A percentile compares a stretch with the other conserved stretches of the same genome.
These are phyloP conservation scores for Phytophthora brassicae DNA, from an alignment of 352 stramenopile species.

Conservation along the genomic window DNA sequence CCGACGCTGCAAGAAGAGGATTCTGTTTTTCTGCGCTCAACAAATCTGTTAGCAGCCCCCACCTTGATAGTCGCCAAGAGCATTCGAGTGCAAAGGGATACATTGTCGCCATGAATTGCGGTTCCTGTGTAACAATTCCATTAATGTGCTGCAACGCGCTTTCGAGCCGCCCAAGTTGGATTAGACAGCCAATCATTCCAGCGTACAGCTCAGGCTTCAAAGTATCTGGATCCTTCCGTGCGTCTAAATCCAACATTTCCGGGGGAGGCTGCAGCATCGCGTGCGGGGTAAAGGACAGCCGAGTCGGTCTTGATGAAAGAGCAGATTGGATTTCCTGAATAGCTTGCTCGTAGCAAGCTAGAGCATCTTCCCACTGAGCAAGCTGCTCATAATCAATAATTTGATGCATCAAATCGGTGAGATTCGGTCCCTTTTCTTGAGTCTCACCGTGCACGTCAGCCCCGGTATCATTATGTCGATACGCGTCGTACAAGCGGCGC, in stretches of 20 bases:
- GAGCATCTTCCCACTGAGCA: constrained; percentile 73
- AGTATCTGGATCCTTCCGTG: constrained; percentile 45
- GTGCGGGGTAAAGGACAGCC: constrained; percentile 24
- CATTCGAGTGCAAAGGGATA: constrained; percentile 85
- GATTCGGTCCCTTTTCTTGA: constrained; percentile 45
- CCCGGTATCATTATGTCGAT: constrained; percentile 34
- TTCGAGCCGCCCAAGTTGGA: constrained; percentile 81
- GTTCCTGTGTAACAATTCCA: constrained; percentile 79
- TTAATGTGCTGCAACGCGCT: constrained; percentile 88
- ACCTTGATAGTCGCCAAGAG: constrained; percentile 84
- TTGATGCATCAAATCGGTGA: constrained; percentile 70
- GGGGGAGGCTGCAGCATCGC: constrained; percentile 20
- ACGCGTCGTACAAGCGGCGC: constrained; percentile 51
- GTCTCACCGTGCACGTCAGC: constrained; percentile 19
- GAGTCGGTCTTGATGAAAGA: constrained; percentile 32
- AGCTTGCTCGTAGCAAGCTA: constrained; percentile 79
- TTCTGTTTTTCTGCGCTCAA: constrained; percentile 77
- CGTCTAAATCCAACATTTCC: constrained; percentile 35
- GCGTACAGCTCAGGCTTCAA: constrained; percentile 79
- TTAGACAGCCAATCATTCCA: constrained; percentile 83
- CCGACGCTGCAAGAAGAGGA: constrained; percentile 47
- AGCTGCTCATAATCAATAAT: constrained; percentile 74
- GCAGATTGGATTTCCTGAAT: constrained; percentile 69
- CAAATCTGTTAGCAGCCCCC: constrained; percentile 76
- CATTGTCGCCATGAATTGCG: constrained; percentile 73